These are phyloP conservation scores for Eucalyptus cloeziana DNA, from an alignment of 345 rosid species.

Conservation along the genomic window DNA sequence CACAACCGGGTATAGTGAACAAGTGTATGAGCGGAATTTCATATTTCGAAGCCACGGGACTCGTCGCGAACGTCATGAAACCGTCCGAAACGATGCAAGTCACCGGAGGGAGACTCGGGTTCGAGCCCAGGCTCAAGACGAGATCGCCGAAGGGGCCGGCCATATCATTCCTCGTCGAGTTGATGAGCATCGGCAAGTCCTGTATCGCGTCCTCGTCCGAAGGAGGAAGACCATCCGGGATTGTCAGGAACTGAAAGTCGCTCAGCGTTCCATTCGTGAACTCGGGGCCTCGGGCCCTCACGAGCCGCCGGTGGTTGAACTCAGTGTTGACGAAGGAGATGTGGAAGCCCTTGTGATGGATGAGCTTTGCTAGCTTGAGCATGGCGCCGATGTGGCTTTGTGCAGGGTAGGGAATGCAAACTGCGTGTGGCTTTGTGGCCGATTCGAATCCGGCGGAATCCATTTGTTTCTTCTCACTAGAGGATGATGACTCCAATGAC, in stretches of 20 bases:
- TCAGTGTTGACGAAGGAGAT: constrained; percentile 7
- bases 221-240: neutral
- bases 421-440: neutral
- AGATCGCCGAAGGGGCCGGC: neutral
- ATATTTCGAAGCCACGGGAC: neutral
- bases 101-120: neutral
- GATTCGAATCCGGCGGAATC: neutral
- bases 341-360: constrained; percentile 3
- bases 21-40: neutral
- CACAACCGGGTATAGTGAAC: neutral
- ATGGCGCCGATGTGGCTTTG: constrained; percentile 8
- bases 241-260: neutral
- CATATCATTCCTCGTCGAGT: neutral
- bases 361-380: constrained; percentile 7
- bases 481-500: neutral
- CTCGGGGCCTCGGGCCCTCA: neutral
- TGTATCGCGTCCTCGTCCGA: neutral
- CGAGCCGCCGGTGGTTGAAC: constrained; percentile 4
- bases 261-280: neutral
- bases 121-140: neutral
- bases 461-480: neutral
- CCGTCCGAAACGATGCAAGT: neutral
- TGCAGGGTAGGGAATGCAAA: neutral
- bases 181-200: neutral
- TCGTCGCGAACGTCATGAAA: neutral